Evolutionary conservation across 192 early-diverging fungal genomes (phyloP).

Genomic region (Backusella circina): DNA sequence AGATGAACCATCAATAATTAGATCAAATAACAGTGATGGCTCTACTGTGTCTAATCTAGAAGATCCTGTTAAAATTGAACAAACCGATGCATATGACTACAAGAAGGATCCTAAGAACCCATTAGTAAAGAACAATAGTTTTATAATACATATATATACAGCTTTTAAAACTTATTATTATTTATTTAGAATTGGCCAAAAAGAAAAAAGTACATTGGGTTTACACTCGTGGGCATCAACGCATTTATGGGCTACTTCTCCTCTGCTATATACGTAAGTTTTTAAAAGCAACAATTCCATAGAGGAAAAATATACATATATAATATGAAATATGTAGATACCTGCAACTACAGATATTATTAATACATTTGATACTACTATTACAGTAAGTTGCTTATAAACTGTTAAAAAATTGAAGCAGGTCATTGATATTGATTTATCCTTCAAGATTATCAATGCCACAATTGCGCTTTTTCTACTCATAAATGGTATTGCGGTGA

Average conservation of each 20-base stretch:
- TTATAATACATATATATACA: not conserved
- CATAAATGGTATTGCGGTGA: slow-evolving; percentile 6
- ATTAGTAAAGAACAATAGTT: not conserved
- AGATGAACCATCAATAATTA: not conserved
- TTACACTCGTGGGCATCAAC: slow-evolving; percentile 7
- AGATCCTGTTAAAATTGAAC: not conserved
- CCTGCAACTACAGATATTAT: slow-evolving; percentile 18
- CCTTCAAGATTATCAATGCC: slow-evolving; percentile 15
- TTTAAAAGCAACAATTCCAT: not conserved
- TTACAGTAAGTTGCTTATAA: slow-evolving; percentile 11
- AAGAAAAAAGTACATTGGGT: not conserved
- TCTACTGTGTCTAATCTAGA: not conserved
- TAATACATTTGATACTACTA: slow-evolving; percentile 7
- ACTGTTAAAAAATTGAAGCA: not conserved
- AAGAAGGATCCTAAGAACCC: slow-evolving; percentile 12
- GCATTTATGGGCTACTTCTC: slow-evolving; percentile 27
- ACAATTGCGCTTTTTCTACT: slow-evolving; percentile 22
- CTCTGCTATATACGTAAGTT: slow-evolving; percentile 14
- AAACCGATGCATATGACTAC: not conserved
- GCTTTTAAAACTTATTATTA: not conserved
- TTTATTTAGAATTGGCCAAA: slow-evolving; percentile 16
- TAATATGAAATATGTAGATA: not conserved
- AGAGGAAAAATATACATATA: not conserved
- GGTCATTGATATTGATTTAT: not conserved
- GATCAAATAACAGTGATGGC: not conserved